phyloP scores from a whole-genome alignment of 2,329 filamentous ascomycete species.

The Macrophomina phaseolina region DNA sequence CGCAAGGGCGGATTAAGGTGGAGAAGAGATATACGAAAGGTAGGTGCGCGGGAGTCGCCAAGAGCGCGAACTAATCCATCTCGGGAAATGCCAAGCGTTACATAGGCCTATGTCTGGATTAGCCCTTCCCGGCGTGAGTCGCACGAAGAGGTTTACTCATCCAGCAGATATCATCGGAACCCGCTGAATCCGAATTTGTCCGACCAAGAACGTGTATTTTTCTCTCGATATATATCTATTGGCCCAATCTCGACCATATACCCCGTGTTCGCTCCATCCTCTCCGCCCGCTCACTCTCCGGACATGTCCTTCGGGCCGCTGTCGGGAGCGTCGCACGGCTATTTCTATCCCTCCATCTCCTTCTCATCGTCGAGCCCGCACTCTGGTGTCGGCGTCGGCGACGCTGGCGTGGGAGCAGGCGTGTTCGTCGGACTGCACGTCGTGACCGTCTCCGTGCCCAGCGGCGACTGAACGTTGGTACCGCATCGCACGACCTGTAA shows the following conservation, averaged over 20 bases:
- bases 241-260: too few relatives aligned
- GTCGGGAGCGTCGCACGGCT: neutral
- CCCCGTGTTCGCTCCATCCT: neutral
- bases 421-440: neutral
- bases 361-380: neutral
- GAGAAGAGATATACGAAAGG: too few relatives aligned
- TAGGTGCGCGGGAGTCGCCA: too few relatives aligned
- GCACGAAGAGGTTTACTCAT: too few relatives aligned
- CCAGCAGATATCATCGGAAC: neutral
- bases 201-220: neutral
- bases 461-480: neutral
- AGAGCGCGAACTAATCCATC: too few relatives aligned
- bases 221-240: conserved; percentile 10
- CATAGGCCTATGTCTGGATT: too few relatives aligned
- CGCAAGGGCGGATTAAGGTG: too few relatives aligned
- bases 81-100: too few relatives aligned
- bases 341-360: too few relatives aligned
- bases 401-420: neutral
- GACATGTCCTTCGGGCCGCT: neutral
- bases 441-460: conserved; percentile 17
- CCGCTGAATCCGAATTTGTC: neutral
- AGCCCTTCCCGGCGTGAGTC: too few relatives aligned
- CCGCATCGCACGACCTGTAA: conserved; percentile 17
- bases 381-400: neutral
- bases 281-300: neutral